Conservation (phyloP, 2,329 filamentous ascomycete species). For the Pleurostoma richardsiae region DNA sequence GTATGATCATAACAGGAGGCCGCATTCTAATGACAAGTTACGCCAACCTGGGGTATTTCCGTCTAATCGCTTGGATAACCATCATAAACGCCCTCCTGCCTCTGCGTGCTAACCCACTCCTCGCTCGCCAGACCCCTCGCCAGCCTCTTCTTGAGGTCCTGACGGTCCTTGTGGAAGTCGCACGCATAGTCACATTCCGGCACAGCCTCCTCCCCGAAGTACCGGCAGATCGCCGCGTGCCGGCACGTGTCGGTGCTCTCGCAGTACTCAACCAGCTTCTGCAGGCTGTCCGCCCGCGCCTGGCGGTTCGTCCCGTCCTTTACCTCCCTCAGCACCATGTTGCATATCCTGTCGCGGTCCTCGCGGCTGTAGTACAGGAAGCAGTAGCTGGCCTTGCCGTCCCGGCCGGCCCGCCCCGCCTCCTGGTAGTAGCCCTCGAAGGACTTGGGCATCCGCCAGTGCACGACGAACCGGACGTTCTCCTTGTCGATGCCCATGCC, state of each 20-base stretch:
- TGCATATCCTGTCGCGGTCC: slow-evolving; percentile 71
- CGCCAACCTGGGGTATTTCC: no score
- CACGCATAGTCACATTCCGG: slow-evolving; percentile 69
- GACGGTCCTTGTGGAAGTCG: slow-evolving; percentile 69
- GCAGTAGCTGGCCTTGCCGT: slow-evolving; percentile 81
- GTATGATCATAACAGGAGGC: no score
- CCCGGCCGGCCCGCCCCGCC: slow-evolving; percentile 83
- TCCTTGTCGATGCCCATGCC: slow-evolving; percentile 98
- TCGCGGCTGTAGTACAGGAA: slow-evolving; percentile 89
- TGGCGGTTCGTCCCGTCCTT: slow-evolving; percentile 36
- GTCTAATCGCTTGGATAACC: slow-evolving; percentile 22
- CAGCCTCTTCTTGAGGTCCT: slow-evolving; percentile 53
- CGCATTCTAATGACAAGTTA: no score
- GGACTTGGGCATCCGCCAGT: slow-evolving; percentile 90
- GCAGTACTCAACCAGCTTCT: slow-evolving; percentile 72
- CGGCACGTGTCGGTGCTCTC: slow-evolving; percentile 70
- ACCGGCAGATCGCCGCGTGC: slow-evolving; percentile 68
- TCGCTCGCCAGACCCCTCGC: slow-evolving; percentile 50
- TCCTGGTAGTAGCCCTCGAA: slow-evolving; percentile 98
- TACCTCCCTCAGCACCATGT: slow-evolving; percentile 45
- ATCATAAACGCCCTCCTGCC: slow-evolving; percentile 52
- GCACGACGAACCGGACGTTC: slow-evolving; percentile 88
- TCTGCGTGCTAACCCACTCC: slow-evolving; percentile 60
- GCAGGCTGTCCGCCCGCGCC: slow-evolving; percentile 57
- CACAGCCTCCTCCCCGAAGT: slow-evolving; percentile 64